These are phyloP conservation scores for Trapa incisa DNA, from an alignment of 345 rosid genomes.

Conservation along the genomic window DNA sequence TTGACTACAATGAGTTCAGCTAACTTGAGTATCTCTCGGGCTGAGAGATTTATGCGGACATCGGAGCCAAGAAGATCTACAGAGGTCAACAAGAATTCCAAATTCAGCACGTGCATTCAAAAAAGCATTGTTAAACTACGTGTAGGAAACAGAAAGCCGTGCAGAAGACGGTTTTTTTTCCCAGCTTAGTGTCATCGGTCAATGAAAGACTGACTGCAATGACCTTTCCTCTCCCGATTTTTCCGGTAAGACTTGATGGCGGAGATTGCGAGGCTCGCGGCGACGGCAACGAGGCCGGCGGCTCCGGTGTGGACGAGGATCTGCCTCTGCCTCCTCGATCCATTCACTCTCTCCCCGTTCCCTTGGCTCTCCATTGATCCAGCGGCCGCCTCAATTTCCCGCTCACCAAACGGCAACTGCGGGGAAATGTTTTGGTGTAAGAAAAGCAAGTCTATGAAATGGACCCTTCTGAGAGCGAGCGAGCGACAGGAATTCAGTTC, in stretches of 20 bases:
- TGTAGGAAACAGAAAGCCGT: neutral
- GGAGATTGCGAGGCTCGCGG: conserved; percentile 51
- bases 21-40: conserved; percentile 55
- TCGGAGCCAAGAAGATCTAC: conserved; percentile 62
- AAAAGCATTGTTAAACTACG: neutral
- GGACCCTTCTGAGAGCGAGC: neutral
- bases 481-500: neutral
- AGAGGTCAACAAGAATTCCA: conserved; percentile 1
- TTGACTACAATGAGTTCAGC: conserved; percentile 47
- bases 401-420: conserved; percentile 20
- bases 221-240: conserved; percentile 51
- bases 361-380: conserved; percentile 6
- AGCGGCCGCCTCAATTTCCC: neutral
- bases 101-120: neutral
- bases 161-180: neutral
- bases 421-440: conserved; percentile 15
- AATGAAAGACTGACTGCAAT: neutral
- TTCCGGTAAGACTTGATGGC: conserved; percentile 41
- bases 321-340: conserved; percentile 27
- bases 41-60: conserved; percentile 54
- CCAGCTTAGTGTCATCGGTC: neutral
- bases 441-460: neutral
- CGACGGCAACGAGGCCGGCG: conserved; percentile 54
- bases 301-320: conserved; percentile 59
- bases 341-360: conserved; percentile 25